Base-by-base conservation (phyloP, 352 stramenopile species). In the Phytophthora sansomeana region DNA sequence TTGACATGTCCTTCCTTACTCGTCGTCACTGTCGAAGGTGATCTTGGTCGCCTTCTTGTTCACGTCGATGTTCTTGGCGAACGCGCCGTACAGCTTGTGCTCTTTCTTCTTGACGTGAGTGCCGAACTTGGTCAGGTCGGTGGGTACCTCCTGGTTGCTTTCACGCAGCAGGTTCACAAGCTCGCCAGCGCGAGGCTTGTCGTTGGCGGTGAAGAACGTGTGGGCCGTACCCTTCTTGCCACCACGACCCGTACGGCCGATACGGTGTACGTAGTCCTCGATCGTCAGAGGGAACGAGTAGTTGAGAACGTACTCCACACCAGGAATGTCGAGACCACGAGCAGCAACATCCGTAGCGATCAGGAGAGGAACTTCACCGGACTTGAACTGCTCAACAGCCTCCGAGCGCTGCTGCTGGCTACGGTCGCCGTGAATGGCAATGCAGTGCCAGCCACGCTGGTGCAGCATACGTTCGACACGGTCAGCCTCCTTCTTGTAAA, bases 101-200 rank as follows among this genome's bases (percentile, higher is more conserved):
- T 99, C 96, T 92, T 99, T 99, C 87, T 99, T 99, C 85, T 99
- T 99, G 48, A 99, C 98, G 32, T 98, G 98, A 61, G 97, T 99
- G 62, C 97, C 97, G 78, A 99, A 99, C 73, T 98, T 98, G 70
- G 97, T 93, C 33, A 99, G 80, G 46, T 97, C 96, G 26, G 95
- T 85, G 4, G 97, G 97, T 58, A 99, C 90, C 24, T 85, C 56
- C 72, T 98, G 94, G 54, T 97, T 97, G 48, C 95, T 90, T 58
- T 98, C 91, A 58, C 85, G 90, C 78, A 99, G 88, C 19, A 99
- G 78, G 72, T 99, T 98, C 39, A 99, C 95, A 7, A 99, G 80
- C 64, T 98, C 96, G 17, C 97, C 97, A 29, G 97, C 96, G 63
- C 97, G 95, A 54, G 93, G 91, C 81, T 99, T 99, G 75, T 99